phyloP scores from a whole-genome alignment of 2,329 filamentous ascomycete genomes.

The Fusarium xyrophilum region DNA sequence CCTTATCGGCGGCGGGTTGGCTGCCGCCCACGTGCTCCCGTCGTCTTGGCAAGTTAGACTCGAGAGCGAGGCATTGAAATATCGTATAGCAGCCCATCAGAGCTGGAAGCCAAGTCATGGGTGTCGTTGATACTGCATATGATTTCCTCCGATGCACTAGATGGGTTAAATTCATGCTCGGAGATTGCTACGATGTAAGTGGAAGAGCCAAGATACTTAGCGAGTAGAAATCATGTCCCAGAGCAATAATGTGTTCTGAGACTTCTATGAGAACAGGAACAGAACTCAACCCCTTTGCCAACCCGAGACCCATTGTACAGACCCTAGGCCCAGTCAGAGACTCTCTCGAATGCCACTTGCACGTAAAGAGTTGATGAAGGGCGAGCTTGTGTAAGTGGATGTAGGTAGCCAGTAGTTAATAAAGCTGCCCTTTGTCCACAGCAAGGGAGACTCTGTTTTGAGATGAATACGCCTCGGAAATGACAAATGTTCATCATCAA shows the following conservation, averaged over 20 bases:
- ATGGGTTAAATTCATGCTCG: background rate
- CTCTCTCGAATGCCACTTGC: background rate
- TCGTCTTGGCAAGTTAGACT: background rate
- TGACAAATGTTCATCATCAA: background rate
- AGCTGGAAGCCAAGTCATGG: background rate
- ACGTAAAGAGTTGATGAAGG: background rate
- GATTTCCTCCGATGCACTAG: background rate
- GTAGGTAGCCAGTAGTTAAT: background rate
- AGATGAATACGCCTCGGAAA: background rate
- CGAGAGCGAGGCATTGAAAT: background rate
- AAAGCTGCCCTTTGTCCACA: slow-evolving; percentile 5
- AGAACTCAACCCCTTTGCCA: slow-evolving; percentile 1
- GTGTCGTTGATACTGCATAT: background rate
- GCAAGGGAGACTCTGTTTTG: slow-evolving; percentile 8
- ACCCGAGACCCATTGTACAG: background rate
- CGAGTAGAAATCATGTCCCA: background rate
- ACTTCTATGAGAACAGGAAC: background rate
- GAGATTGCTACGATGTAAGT: slow-evolving; percentile 1
- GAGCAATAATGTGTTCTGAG: slow-evolving; percentile 8
- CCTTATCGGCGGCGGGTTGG: background rate
- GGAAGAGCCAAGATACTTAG: background rate
- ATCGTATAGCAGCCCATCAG: background rate
- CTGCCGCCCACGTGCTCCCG: background rate
- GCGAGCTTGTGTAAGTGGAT: slow-evolving; percentile 3
- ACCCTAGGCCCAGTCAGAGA: background rate